Evolutionary conservation across 2,329 filamentous ascomycete species (phyloP), one percentile per base, ranked within the genome.

Genomic region (Fusarium proliferatum): DNA sequence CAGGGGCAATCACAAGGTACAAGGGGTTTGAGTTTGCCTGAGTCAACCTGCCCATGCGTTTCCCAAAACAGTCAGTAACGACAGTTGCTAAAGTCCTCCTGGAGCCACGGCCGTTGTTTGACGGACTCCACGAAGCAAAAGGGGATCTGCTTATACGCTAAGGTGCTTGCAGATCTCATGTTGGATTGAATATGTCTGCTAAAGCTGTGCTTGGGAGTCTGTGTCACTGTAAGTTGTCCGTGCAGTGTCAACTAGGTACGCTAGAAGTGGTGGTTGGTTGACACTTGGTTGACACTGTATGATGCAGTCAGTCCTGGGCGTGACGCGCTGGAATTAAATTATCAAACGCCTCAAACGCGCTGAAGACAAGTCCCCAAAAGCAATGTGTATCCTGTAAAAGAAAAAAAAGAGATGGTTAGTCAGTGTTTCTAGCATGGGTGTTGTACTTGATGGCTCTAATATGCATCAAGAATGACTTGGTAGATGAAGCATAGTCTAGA

Each of bases 51-150:
- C 5, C 21, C 21, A 6, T 33, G 15, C 7, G 3, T 33, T n/a
- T 3, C 7, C 7, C 9, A 3, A n/a, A 12, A 33, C 15, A n/a
- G 21, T 6, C 28, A 3, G 28, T 1, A n/a, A n/a, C 1, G 7
- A 2, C 9, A 33, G 21, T 51, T 51, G 17, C 16, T 52, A 21
- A 9, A 52, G 6, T 11, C 26, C 12, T 26, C 33, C 26, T 36
- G 21, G 9, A 36, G 33, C 49, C 16, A 5, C 15, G 10, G 3
- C 21, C 8, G 23, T 49, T 21, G 9, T 33, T 49, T 11, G 13
- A 49, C 21, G 10, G 13, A 33, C 11, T 21, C 4, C 4, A 52
- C 2, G 12, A 26, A 23, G 12, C 5, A 21, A 52, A 15, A 10
- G 33, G 11, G 9, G 17, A 30, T 26, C 26, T 30, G 30, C 2